Evolutionary conservation across 345 rosid species (phyloP).

Genomic region (Clarkia xantiana): DNA sequence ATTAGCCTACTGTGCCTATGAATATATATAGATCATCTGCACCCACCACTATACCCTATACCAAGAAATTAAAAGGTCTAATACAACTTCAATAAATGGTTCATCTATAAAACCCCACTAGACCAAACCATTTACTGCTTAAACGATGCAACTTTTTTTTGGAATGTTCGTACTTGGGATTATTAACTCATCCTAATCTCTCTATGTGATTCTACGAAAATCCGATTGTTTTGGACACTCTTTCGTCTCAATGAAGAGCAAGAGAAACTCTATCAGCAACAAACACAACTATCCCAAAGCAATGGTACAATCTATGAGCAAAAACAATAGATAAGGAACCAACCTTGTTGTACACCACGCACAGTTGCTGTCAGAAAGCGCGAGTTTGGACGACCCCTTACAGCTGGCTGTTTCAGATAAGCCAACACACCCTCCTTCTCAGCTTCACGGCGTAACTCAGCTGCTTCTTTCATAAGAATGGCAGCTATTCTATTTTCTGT

Average conservation of each 20-base stretch:
- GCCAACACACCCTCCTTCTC: conserved; percentile 67
- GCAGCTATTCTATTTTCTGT: conserved; percentile 86
- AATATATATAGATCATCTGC: too few relatives aligned
- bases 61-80: too few relatives aligned
- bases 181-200: too few relatives aligned
- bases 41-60: too few relatives aligned
- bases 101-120: too few relatives aligned
- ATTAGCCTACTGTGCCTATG: too few relatives aligned
- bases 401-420: conserved; percentile 51
- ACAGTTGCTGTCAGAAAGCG: conserved; percentile 87
- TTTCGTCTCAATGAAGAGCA: not conserved
- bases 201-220: too few relatives aligned
- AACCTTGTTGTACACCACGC: conserved; percentile 85
- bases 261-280: not conserved
- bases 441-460: conserved; percentile 68
- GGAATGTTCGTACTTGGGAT: too few relatives aligned
- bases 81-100: too few relatives aligned
- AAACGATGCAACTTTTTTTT: too few relatives aligned
- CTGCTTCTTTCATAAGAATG: conserved; percentile 78
- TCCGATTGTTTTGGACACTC: too few relatives aligned
- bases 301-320: not conserved
- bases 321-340: conserved; percentile 1
- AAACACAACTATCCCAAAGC: not conserved
- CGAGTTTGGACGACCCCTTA: conserved; percentile 64
- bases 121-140: too few relatives aligned